Conservation (phyloP, 2,329 filamentous ascomycete genomes). For the Ophiostoma ips region DNA sequence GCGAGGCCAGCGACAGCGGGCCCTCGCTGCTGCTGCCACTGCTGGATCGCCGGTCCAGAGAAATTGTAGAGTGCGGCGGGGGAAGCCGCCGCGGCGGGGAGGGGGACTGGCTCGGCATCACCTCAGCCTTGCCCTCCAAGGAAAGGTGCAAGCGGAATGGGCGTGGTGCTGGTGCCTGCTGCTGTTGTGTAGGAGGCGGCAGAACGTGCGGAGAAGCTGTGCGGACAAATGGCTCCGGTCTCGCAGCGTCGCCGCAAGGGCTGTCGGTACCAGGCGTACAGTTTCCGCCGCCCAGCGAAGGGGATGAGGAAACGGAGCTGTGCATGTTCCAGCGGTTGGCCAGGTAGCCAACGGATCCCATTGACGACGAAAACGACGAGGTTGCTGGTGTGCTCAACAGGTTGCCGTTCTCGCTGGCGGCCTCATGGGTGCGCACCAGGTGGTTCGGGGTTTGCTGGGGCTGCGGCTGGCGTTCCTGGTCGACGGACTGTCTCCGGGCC, state of each 20-base stretch:
- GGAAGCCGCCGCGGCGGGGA: slow-evolving; percentile 51
- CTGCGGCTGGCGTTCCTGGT: slow-evolving; percentile 6
- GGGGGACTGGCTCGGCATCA: slow-evolving; percentile 54
- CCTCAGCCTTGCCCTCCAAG: slow-evolving; percentile 78
- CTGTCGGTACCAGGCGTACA: background rate
- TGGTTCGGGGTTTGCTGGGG: background rate
- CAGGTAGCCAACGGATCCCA: slow-evolving; percentile 31
- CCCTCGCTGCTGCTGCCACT: slow-evolving; percentile 15
- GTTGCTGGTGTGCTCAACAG: background rate
- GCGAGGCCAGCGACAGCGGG: slow-evolving; percentile 29
- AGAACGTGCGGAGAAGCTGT: slow-evolving; percentile 19
- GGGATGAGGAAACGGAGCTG: slow-evolving; percentile 37
- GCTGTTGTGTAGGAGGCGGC: slow-evolving; percentile 18
- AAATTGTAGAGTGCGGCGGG: slow-evolving; percentile 22
- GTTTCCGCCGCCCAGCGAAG: slow-evolving; percentile 24
- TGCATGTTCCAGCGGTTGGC: slow-evolving; percentile 43
- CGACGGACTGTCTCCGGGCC: slow-evolving; percentile 7
- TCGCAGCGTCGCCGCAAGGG: slow-evolving; percentile 28
- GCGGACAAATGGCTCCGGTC: slow-evolving; percentile 29
- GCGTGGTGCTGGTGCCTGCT: slow-evolving; percentile 14
- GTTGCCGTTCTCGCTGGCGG: background rate
- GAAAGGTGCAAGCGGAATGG: slow-evolving; percentile 67
- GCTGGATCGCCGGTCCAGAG: background rate
- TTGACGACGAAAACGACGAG: slow-evolving; percentile 11
- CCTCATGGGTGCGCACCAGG: background rate